phyloP scores from a whole-genome alignment of 2,329 filamentous ascomycete genomes.

The Penicillium sp. region DNA sequence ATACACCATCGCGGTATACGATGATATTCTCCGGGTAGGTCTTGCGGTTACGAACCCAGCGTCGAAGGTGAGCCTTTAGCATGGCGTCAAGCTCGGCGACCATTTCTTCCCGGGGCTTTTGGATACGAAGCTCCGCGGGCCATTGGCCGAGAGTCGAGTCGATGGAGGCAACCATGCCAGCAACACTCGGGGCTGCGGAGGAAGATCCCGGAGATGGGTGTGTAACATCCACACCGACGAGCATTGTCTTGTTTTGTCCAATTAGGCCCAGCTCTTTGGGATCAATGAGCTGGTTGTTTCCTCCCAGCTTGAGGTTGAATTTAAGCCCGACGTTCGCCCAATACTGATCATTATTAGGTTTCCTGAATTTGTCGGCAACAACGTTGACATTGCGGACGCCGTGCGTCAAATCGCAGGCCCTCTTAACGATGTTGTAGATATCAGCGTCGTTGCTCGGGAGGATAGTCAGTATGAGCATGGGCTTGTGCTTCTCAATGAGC shows the following conservation, averaged over 20 bases:
- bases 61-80: constrained; percentile 54
- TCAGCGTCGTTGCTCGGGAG: constrained; percentile 45
- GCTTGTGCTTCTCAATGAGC: constrained; percentile 16
- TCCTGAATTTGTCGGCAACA: constrained; percentile 44
- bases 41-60: constrained; percentile 56
- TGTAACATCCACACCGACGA: constrained; percentile 81
- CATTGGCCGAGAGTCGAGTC: constrained; percentile 65
- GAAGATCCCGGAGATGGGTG: constrained; percentile 65
- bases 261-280: constrained; percentile 50
- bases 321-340: constrained; percentile 66
- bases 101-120: constrained; percentile 61
- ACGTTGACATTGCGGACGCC: constrained; percentile 65
- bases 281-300: constrained; percentile 58
- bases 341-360: constrained; percentile 43
- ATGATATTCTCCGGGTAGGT: constrained; percentile 63
- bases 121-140: constrained; percentile 63
- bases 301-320: constrained; percentile 71
- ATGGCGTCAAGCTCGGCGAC: constrained; percentile 54
- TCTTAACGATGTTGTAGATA: constrained; percentile 60
- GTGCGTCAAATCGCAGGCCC: constrained; percentile 54
- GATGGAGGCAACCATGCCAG: constrained; percentile 68
- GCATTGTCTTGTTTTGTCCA: constrained; percentile 63
- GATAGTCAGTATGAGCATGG: constrained; percentile 51
- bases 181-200: constrained; percentile 60
- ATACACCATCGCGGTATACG: constrained; percentile 82